Conservation (phyloP, 805 yeast species). For the Cyberlindnera amylophila region DNA sequence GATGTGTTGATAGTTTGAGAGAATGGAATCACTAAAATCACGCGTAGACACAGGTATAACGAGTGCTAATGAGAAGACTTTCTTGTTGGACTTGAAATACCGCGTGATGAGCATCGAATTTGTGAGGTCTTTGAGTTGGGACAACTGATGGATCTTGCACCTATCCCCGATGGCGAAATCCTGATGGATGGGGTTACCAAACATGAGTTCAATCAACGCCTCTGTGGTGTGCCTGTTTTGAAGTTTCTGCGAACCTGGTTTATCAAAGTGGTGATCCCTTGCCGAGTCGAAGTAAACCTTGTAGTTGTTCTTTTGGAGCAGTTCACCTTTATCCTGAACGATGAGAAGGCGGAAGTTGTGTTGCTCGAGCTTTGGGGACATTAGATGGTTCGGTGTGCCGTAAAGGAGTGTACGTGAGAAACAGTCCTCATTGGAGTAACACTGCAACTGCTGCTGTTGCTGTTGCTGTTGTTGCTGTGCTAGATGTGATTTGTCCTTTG, state of each 20-base stretch:
- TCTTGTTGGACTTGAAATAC: slow-evolving; percentile 27
- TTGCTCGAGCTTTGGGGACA: slow-evolving; percentile 5
- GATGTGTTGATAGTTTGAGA: slow-evolving; percentile 32
- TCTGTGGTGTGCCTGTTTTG: slow-evolving; percentile 12
- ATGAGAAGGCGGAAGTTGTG: slow-evolving; percentile 32
- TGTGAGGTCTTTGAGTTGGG: slow-evolving; percentile 27
- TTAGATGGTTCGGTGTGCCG: slow-evolving; percentile 22
- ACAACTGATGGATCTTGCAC: slow-evolving; percentile 28
- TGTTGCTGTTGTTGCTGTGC: too few relatives aligned
- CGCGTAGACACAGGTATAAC: slow-evolving; percentile 27
- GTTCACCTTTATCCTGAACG: slow-evolving; percentile 36
- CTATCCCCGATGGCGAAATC: slow-evolving; percentile 26
- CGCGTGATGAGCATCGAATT: slow-evolving; percentile 31
- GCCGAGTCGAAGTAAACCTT: slow-evolving; percentile 32
- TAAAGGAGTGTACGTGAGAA: slow-evolving; percentile 26
- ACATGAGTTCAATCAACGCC: slow-evolving; percentile 34
- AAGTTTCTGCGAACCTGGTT: slow-evolving; percentile 10
- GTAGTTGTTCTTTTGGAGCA: slow-evolving; percentile 34
- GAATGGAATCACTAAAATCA: slow-evolving; percentile 26
- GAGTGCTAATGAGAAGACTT: slow-evolving; percentile 32
- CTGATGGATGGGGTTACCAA: slow-evolving; percentile 36
- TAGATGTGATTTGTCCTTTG: too few relatives aligned
- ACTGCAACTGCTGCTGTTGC: too few relatives aligned
- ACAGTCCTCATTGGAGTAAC: slow-evolving; percentile 23
- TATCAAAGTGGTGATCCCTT: slow-evolving; percentile 20